A percentile compares a stretch with the other conserved stretches of the same genome.
These are phyloP conservation scores for Talaromyces verruculosus DNA, from an alignment of 2,329 filamentous ascomycete genomes.

Conservation along the genomic window DNA sequence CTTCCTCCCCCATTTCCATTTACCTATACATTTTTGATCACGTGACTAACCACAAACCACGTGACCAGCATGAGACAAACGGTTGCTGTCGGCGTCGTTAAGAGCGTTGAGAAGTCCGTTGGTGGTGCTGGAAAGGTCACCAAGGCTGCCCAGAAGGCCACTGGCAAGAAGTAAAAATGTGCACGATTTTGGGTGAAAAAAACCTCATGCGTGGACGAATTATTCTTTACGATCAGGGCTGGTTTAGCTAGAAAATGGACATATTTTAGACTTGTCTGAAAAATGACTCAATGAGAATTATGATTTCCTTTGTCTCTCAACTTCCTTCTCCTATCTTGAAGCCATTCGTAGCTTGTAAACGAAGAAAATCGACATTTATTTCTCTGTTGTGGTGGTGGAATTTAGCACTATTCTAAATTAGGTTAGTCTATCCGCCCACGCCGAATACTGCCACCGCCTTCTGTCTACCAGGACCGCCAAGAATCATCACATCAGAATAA, in stretches of 20 bases:
- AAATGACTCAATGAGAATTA: slow-evolving; percentile 20
- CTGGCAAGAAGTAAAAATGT: slow-evolving; percentile 64
- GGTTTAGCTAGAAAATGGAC: slow-evolving; percentile 13
- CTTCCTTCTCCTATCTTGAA: not conserved
- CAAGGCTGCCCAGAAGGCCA: slow-evolving; percentile 65
- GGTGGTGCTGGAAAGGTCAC: slow-evolving; percentile 60
- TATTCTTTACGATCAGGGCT: slow-evolving; percentile 14
- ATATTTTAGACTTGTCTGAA: slow-evolving; percentile 17
- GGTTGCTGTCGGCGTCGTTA: slow-evolving; percentile 90
- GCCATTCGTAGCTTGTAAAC: not conserved
- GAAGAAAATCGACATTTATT: not conserved
- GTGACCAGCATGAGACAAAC: slow-evolving; percentile 59
- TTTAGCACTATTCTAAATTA: not conserved
- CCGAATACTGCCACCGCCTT: not conserved
- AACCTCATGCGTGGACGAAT: slow-evolving; percentile 10
- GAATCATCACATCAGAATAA: not conserved
- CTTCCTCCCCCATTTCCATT: not conserved
- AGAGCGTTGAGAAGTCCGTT: slow-evolving; percentile 70
- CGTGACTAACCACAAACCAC: not conserved
- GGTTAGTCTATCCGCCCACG: not conserved
- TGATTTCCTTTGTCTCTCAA: slow-evolving; percentile 16
- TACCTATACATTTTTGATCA: not conserved
- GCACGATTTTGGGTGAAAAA: slow-evolving; percentile 9
- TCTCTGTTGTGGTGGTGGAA: too few species aligned
- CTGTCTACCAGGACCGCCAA: not conserved